Evolutionary conservation across 169 alveolate genomes (phyloP).

Genomic region (Blepharisma undulans): DNA sequence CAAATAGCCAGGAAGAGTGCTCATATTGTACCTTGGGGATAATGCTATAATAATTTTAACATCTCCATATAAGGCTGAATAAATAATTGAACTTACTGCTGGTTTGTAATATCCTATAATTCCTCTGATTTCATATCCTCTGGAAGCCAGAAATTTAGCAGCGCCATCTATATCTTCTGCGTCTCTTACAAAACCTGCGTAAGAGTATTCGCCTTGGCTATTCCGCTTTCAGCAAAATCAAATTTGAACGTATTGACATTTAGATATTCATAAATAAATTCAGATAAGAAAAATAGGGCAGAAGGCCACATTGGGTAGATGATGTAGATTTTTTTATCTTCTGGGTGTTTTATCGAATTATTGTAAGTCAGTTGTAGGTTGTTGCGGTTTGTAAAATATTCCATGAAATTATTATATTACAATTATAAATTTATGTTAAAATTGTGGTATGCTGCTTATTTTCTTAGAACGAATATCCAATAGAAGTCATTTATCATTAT

Average conservation of each 20-base stretch:
- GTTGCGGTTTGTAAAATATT: background rate
- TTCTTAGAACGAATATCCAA: no score
- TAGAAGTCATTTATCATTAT: no score
- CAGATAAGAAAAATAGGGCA: background rate
- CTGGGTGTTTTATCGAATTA: background rate
- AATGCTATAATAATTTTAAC: background rate
- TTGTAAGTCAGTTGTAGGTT: background rate
- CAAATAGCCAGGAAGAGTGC: background rate
- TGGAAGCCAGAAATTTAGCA: background rate
- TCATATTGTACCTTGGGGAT: slow-evolving; percentile 3
- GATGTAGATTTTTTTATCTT: background rate
- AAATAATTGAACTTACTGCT: background rate
- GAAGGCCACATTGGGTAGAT: background rate
- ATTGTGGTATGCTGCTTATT: background rate
- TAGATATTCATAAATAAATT: background rate
- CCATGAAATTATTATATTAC: background rate
- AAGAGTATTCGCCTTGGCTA: background rate
- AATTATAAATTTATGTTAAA: no score
- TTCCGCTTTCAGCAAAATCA: slow-evolving; percentile 23
- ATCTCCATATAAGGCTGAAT: background rate
- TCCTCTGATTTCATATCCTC: background rate
- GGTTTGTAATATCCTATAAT: slow-evolving; percentile 16
- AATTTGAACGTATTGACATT: background rate
- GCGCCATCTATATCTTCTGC: background rate
- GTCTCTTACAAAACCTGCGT: background rate